phyloP scores from a whole-genome alignment of 78 protist species.

The Chrysochromulina tobinii region DNA sequence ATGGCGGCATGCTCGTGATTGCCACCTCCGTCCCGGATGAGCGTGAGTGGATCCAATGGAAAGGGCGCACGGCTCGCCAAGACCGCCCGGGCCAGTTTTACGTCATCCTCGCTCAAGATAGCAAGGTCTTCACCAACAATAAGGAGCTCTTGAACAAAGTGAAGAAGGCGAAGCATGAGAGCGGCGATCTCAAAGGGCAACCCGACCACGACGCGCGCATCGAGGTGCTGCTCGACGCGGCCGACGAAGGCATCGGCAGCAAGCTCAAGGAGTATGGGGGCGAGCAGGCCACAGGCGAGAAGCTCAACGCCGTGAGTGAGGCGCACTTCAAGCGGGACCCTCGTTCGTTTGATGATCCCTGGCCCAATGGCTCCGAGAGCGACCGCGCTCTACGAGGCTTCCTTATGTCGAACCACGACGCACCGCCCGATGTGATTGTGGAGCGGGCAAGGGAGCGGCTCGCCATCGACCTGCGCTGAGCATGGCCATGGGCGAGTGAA shows the following conservation, averaged over 20 bases:
- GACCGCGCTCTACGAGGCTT: too few relatives aligned
- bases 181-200: not conserved
- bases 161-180: not conserved
- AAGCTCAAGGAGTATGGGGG: not conserved
- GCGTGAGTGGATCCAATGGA: not conserved
- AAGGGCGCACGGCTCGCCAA: not conserved
- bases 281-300: not conserved
- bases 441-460: too few relatives aligned
- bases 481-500: too few relatives aligned
- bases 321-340: not conserved
- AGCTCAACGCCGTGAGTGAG: not conserved
- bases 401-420: too few relatives aligned
- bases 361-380: not conserved
- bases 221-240: not conserved
- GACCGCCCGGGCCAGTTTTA: not conserved
- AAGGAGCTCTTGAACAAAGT: not conserved
- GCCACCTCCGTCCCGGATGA: not conserved
- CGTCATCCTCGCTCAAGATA: not conserved
- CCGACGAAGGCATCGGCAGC: not conserved
- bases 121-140: too few relatives aligned
- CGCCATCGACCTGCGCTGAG: too few relatives aligned
- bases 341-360: not conserved
- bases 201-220: not conserved
- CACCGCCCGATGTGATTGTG: too few relatives aligned
- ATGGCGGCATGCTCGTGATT: not conserved